Evolutionary conservation across 2,329 filamentous ascomycete genomes (phyloP), one percentile per base, ranked within the genome.

Genomic region (Geosmithia flava): DNA sequence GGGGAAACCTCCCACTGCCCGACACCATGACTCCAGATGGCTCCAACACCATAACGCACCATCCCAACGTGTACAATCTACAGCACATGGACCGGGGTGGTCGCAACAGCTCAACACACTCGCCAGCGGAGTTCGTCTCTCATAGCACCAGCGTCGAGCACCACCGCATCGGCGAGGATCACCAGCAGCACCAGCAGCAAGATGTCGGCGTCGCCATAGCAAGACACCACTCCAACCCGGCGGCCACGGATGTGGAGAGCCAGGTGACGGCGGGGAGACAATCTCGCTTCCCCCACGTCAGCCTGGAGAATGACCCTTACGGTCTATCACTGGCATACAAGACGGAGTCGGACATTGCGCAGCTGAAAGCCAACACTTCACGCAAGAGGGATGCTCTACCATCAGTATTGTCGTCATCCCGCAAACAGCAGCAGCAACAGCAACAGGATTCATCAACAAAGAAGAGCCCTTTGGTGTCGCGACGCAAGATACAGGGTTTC

Each of bases 301-400:
- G 72, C 19, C 63, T 66, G 23, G 80, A 82, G 54, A 84, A 79
- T 58, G 91, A 97, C 57, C 91, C 91, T 0, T 93, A 88, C 65
- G 79, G 82, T 48, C 80, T 97, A 3, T 80, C 85, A 1, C 77
- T 78, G 2, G 81, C 79, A 48, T 78, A 93, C 62, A 97, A 95
- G 68, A 81, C 84, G 19, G 71, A 80, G 29, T 77, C 75, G 17
- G 87, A 96, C 62, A 79, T 96, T 53, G 76, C 81, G 37, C 72
- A 78, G 56, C 91, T 95, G 62, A 80, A 80, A 53, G 83, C 88
- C 49, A 95, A 94, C 61, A 85, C 81, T 2, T 85, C 85, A 7
- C 80, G 83, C 53, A 91, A 90, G 68, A 81, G 87, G 46, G 74
- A 76, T 58, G 72, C 69, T 7, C 53, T 49, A 40, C 10, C 33